Evolutionary conservation across 306 rosid species (phyloP).

Genomic region (Cotoneaster glaucophyllus): DNA sequence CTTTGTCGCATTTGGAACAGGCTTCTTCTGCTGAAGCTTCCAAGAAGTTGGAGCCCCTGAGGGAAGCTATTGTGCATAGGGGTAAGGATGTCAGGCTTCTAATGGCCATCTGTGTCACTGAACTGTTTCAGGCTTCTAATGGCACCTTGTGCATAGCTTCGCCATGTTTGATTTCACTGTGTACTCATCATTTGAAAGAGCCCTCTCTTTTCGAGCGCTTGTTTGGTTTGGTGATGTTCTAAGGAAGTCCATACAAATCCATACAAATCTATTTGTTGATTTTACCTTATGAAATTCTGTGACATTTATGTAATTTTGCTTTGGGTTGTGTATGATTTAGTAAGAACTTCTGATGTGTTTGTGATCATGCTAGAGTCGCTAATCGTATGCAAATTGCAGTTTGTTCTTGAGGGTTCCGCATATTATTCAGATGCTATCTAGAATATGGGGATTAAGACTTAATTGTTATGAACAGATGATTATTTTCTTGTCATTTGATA

Average conservation of each 20-base stretch:
- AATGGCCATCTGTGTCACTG: conserved; percentile 61
- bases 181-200: conserved; percentile 16
- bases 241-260: no score
- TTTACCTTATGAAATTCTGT: no score
- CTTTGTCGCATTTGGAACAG: conserved; percentile 61
- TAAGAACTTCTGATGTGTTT: no score
- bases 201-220: conserved; percentile 15
- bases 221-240: no score
- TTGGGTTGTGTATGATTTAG: no score
- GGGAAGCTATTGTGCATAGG: conserved; percentile 32
- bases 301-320: no score
- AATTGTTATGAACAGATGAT: background rate
- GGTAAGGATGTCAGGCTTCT: conserved; percentile 80
- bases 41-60: conserved; percentile 44
- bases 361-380: no score
- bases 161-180: background rate
- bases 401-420: background rate
- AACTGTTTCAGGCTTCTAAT: conserved; percentile 48
- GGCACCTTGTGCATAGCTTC: conserved; percentile 24
- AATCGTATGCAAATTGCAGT: no score
- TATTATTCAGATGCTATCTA: background rate
- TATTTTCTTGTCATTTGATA: background rate
- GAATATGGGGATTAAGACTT: background rate
- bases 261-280: no score
- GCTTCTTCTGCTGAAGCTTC: conserved; percentile 26